Conservation (phyloP, 2,329 filamentous ascomycete genomes). For the Tolypocladium guangdongense region DNA sequence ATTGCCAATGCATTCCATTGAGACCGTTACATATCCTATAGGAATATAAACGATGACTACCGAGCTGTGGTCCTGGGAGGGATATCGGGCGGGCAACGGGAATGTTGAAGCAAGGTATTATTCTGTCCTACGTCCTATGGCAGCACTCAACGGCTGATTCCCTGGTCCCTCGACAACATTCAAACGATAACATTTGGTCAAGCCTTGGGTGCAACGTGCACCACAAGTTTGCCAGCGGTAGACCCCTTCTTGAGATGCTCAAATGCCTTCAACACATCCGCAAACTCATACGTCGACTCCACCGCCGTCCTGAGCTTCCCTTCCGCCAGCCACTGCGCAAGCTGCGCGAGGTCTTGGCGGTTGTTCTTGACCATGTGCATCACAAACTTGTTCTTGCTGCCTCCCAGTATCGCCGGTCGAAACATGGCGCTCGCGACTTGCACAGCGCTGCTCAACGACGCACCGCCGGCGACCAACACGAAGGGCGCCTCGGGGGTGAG, state of each 20-base stretch:
- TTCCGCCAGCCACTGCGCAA: constrained; percentile 45
- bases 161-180: neutral
- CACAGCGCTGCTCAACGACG: constrained; percentile 13
- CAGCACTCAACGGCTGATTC: neutral
- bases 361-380: constrained; percentile 28
- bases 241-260: constrained; percentile 46
- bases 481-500: constrained; percentile 36
- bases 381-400: constrained; percentile 30
- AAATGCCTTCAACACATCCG: constrained; percentile 45
- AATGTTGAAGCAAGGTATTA: neutral
- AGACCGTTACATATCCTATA: too few relatives aligned
- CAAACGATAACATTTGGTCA: neutral
- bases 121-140: too few relatives aligned
- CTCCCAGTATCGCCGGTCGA: constrained; percentile 25
- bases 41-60: neutral
- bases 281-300: constrained; percentile 44
- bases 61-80: neutral
- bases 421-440: constrained; percentile 14
- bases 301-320: constrained; percentile 46
- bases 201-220: constrained; percentile 11
- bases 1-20: too few relatives aligned
- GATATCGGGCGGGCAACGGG: too few relatives aligned
- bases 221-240: constrained; percentile 50
- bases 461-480: constrained; percentile 35
- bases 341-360: constrained; percentile 32